Evolutionary conservation across 257 asterid genomes (phyloP).

Genomic region (Fraxinus cuspidata): DNA sequence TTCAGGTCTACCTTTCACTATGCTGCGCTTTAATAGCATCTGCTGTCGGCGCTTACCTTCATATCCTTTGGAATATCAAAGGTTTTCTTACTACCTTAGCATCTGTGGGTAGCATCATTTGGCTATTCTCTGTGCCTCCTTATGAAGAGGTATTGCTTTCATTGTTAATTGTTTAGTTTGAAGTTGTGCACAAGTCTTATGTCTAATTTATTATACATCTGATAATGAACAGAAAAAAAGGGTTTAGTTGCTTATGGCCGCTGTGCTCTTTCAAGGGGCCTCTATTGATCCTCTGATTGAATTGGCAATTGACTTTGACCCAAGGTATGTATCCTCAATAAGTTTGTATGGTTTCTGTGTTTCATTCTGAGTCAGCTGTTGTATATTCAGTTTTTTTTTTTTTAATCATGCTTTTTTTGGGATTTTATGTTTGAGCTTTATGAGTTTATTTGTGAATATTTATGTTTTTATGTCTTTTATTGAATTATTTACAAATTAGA

Average conservation of each 20-base stretch:
- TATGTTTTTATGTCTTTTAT: neutral
- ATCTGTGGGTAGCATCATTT: slow-evolving; percentile 56
- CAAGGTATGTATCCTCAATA: slow-evolving; percentile 54
- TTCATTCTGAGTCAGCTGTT: neutral
- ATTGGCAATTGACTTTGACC: slow-evolving; percentile 68
- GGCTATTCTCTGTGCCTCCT: slow-evolving; percentile 63
- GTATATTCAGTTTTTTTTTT: no score
- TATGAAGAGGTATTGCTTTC: slow-evolving; percentile 61
- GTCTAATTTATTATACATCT: neutral
- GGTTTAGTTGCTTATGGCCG: slow-evolving; percentile 75
- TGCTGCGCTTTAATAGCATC: slow-evolving; percentile 83
- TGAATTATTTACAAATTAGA: neutral
- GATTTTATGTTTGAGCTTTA: neutral
- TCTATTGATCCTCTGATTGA: slow-evolving; percentile 76
- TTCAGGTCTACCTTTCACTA: slow-evolving; percentile 83
- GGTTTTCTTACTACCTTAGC: slow-evolving; percentile 75
- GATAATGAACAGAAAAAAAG: slow-evolving; percentile 59
- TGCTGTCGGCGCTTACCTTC: slow-evolving; percentile 83
- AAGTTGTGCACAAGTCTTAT: neutral
- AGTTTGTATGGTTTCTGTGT: neutral
- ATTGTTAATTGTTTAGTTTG: neutral
- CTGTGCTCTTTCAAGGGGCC: slow-evolving; percentile 80
- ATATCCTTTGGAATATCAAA: slow-evolving; percentile 82
- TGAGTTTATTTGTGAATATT: neutral
- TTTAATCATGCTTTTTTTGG: no score